These are phyloP conservation scores for Ceratocystis harringtonii DNA, from an alignment of 2,329 filamentous ascomycete genomes.

Conservation along the genomic window DNA sequence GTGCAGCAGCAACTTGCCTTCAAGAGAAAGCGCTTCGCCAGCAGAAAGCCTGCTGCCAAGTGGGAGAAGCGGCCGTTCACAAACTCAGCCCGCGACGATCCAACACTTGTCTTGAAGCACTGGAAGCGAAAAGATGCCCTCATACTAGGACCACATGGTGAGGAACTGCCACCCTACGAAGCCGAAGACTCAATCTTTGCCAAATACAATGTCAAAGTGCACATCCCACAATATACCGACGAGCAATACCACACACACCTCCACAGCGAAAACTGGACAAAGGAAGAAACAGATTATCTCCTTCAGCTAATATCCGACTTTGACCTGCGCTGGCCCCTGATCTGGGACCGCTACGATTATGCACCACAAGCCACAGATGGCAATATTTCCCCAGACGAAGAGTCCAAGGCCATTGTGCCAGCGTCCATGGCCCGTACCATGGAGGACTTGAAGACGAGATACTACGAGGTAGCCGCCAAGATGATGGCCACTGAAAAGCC, in stretches of 20 bases:
- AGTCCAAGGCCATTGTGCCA: constrained; percentile 39
- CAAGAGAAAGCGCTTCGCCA: constrained; percentile 42
- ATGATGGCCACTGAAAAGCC: constrained; percentile 71
- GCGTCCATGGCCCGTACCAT: constrained; percentile 48
- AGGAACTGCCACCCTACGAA: constrained; percentile 19
- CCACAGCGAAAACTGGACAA: constrained; percentile 65
- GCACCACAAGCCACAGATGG: constrained; percentile 32
- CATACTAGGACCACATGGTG: constrained; percentile 15
- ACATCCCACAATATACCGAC: constrained; percentile 68
- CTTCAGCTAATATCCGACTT: constrained; percentile 60
- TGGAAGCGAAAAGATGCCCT: constrained; percentile 50
- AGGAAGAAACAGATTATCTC: constrained; percentile 87
- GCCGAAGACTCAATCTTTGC: constrained; percentile 53
- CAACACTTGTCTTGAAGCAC: constrained; percentile 53
- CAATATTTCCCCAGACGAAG: constrained; percentile 32
- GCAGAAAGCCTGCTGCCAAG: constrained; percentile 38
- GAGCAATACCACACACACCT: constrained; percentile 71
- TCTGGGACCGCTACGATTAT: constrained; percentile 87
- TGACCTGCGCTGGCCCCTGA: constrained; percentile 78
- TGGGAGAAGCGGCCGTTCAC: constrained; percentile 59
- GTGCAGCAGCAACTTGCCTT: constrained; percentile 45
- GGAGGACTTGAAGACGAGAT: constrained; percentile 83
- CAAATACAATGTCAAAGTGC: constrained; percentile 74
- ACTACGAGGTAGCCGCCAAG: constrained; percentile 72
- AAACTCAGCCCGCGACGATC: constrained; percentile 62